Evolutionary conservation across 371 early-diverging fungal genomes (phyloP).

Genomic region (Rhizopus sp.): DNA sequence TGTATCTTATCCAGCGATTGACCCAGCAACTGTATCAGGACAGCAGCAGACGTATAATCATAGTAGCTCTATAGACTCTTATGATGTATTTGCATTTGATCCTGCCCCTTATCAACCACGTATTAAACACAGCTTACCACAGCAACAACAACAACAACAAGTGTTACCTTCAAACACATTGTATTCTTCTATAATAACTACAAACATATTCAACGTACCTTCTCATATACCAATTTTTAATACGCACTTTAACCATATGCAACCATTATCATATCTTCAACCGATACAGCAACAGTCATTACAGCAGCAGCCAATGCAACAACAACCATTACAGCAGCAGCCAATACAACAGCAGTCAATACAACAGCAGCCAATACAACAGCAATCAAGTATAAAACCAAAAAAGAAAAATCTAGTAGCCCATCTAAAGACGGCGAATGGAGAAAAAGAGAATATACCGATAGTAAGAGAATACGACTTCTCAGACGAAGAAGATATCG

Average conservation of each 20-base stretch:
- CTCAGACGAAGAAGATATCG: conserved; percentile 25
- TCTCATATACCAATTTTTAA: no score
- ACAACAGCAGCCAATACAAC: no score
- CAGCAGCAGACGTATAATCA: no score
- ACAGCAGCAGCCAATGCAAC: not conserved
- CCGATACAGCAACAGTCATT: no score
- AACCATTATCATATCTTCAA: no score
- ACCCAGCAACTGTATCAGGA: no score
- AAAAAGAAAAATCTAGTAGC: conserved; percentile 26
- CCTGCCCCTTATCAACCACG: not conserved
- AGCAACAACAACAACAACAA: not conserved
- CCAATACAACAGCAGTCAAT: conserved; percentile 19
- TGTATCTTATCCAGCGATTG: no score
- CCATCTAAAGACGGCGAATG: conserved; percentile 24
- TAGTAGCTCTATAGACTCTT: not conserved
- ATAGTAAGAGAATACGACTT: conserved; percentile 7
- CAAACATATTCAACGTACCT: no score
- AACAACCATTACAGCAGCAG: conserved; percentile 13
- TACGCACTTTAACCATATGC: no score
- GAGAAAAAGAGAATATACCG: conserved; percentile 12
- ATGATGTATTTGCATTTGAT: conserved; percentile 2
- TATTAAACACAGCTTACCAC: not conserved
- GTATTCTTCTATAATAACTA: no score
- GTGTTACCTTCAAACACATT: no score
- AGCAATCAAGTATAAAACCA: no score